Evolutionary conservation across 148 eudicot genomes (phyloP), one percentile per base, ranked within the genome.

Genomic region (Arctostaphylos glauca): DNA sequence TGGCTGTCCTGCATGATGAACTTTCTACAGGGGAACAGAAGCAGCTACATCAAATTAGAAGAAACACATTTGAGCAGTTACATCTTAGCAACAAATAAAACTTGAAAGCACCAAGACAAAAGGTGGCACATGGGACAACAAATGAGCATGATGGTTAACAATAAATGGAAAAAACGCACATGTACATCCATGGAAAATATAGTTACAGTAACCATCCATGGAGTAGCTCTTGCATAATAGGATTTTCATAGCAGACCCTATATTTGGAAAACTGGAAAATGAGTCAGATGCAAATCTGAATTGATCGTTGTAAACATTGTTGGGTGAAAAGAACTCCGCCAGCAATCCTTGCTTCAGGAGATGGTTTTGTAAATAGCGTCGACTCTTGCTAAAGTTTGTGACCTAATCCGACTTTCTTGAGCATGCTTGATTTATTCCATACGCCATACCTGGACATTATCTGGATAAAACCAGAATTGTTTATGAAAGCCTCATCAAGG

Each of bases 1-100:
- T 43, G 93, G 94, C 88, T 94, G 93, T 66, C 99, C 99, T 9
- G 86, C 86, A 88, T 96, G 97, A 88, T 94, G 95, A 87, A 94
- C 98, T 83, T 91, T 89, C 98, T 94, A 86, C 86, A 87, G 71
- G 70, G 83, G 77, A 78, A 86, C 58, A 83, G 49, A 55, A 47
- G 82, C 25, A 79, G 78, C 38, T 21, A 71, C 43, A 25, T 15
- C 48, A 74, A 46, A 83, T 72, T 48, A 76, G 12, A 43, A 53
- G 16, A 4, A 31, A 66, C 0, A 43, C 3, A 7, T 21, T 56
- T 41, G 49, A 5, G 54, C 31, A 50, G 6, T 43, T 56, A 60
- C 31, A 74, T 47, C 15, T 71, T 67, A 60, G 41, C 5, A n/a
- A 68, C 5, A 49, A 79, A 78, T 25, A 46, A 79, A 75, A 70